These are phyloP conservation scores for Steccherinum ochraceum DNA, from an alignment of 768 basidiomycete species.

Conservation along the genomic window DNA sequence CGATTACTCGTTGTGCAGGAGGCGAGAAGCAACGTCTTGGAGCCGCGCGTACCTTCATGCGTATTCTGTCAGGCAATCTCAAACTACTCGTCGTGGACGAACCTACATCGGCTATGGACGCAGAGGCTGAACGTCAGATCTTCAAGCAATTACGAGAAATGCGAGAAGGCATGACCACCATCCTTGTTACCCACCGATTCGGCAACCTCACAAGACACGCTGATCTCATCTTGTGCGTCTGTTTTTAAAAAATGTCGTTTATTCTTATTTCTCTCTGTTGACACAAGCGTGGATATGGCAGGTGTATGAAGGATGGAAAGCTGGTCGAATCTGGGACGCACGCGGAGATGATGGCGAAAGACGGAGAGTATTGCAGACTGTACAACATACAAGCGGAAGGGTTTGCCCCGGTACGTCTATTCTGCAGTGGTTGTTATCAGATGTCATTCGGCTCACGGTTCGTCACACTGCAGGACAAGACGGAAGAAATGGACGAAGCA, in stretches of 20 bases:
- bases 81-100: conserved; percentile 52
- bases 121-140: conserved; percentile 44
- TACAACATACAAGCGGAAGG: conserved; percentile 20
- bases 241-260: not conserved
- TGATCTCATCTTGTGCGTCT: conserved; percentile 44
- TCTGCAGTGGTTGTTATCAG: too few species aligned
- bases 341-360: conserved; percentile 18
- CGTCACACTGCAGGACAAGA: too few species aligned
- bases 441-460: too few species aligned
- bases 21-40: conserved; percentile 20
- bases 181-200: conserved; percentile 54
- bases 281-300: conserved; percentile 5
- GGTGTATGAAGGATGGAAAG: conserved; percentile 27
- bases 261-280: not conserved
- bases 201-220: conserved; percentile 42
- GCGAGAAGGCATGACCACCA: conserved; percentile 44
- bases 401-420: too few species aligned
- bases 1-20: conserved; percentile 13
- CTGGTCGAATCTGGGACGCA: conserved; percentile 31
- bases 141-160: conserved; percentile 31
- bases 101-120: conserved; percentile 51
- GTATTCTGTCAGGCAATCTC: conserved; percentile 29
- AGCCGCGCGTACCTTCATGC: conserved; percentile 34
- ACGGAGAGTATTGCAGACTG: conserved; percentile 28
- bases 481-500: too few species aligned